Base-by-base conservation (phyloP, 495 filamentous ascomycete genomes). In the Xanthoparmelia taractica region DNA sequence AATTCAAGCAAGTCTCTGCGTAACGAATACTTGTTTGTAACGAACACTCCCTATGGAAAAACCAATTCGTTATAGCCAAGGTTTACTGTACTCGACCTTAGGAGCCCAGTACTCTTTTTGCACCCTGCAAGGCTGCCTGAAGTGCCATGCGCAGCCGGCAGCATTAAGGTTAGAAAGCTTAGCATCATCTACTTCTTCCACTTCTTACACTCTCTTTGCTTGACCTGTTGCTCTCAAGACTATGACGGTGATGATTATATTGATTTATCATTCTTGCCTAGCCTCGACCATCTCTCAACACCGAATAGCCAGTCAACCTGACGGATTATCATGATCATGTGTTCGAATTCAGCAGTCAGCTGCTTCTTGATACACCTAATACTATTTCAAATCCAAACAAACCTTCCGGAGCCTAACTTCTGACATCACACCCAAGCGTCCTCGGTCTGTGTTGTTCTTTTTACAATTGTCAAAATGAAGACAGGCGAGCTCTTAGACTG, bases 401-500 rank as follows among this genome's bases (percentile, higher is more conserved):
- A 56, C 29, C 25, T 27, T 50, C 8, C 7, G 25, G 13, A 50
- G 17, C 45, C 45, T 5, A 17, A 29, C 8, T 29, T 31, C 20
- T 37, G 23, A 55, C 6, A 36, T n/a, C 45, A 8, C 36, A 27
- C 18, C 10, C 34, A 56, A 56, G 4, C 5, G 27, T 17, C 54
- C 47, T 11, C 7, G 8, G 43, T 41, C 36, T 34, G 4, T 20
- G 11, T 11, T 17, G 27, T 41, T 62, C 20, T 33, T 55, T 34
- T 41, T 29, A 8, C n/a, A 31, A 45, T 40, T 7, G 27, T 27
- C 25, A 62, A 56, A 23, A 62, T 62, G 60, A 38, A 43, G 47
- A 29, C 36, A 12, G 47, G 29, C 33, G 52, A 61, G 25, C 59
- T n/a, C 23, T 20, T 62, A 29, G 60, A 62, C 50, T 85, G 82